Base-by-base conservation (phyloP, 371 early-diverging fungal species). In the Funneliformis caledonium region DNA sequence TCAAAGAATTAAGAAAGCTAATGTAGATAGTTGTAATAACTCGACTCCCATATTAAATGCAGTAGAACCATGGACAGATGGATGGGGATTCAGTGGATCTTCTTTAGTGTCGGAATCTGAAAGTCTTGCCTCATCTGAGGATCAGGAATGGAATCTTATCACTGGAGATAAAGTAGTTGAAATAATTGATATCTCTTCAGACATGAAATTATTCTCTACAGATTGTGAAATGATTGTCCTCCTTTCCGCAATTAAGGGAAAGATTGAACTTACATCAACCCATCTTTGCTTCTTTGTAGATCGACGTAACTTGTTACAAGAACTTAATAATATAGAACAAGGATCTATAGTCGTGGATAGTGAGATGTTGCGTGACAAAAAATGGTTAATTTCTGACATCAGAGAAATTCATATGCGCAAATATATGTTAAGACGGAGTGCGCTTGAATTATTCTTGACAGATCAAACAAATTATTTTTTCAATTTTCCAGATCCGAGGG, bases 381-480 rank as follows among this genome's bases (percentile, higher is more conserved):
- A 82, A 14, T 92, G 92, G 93, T 82, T 80, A 6, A 70, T 93
- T 8, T 68, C 78, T 2, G 87, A 89, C 22, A 78, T 93, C 1
- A 76, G 84, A 9, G 89, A 91, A 62, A 85, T 90, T 11, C 90
- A 88, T 81, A 85, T 89, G 42, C 85, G 94, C 19, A 88, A 92
- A 31, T 89, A 90, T 80, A 84, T 88, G 86, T 85, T 93, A 62
- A 89, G 89, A 43, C 84, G 82, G 45, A 87, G 88, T 43, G 93
- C 92, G 0, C 48, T 93, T 10, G 94, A 94, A 82, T 81, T 93
- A 37, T 94, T 94, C 80, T 91, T 94, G 80, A 78, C 81, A 0
- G 90, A 93, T 85, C 85, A 85, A 77, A 86, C 88, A 1, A 90
- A 84, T 70, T 86, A 84, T 74, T 85, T 93, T 52, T 87, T 94